Evolutionary conservation across 2,329 filamentous ascomycete species (phyloP), one percentile per base, ranked within the genome.

Genomic region (Lachnum nothofagi): DNA sequence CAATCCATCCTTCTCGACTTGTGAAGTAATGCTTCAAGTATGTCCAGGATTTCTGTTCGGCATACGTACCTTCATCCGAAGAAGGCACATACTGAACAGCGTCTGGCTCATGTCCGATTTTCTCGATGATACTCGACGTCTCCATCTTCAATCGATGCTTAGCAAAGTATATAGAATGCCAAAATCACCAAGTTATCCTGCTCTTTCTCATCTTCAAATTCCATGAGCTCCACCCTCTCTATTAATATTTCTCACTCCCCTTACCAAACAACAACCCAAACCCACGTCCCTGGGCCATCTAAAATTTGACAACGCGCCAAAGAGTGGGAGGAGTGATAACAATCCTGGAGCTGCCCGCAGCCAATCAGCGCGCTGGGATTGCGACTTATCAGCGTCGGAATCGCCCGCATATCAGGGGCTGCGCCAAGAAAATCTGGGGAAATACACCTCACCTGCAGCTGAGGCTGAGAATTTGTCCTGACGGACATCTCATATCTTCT

Each of bases 1-100:
- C 68, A 42, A 69, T 46, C 66, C 66, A 70, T 2, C 68, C 66
- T 54, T 68, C 66, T 35, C 60, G 62, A 39, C 62, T 67, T 3
- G 63, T 64, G 42, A 69, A 65, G 14, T 65, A 65, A 48, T 65
- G 61, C 48, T 63, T 66, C 38, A 62, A 48, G 44, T 65, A 60
- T 14, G 39, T 22, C 38, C 53, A 55, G 44, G 25, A 22, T 22
- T 46, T 37, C 39, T 49, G 51, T 24, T 50, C 35, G 9, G 25
- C 14, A 1, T 33, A 27, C 14, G 42, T 47, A 9, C 49, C 47
- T 14, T 46, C 47, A 14, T 46, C 49, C 10, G 41, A 46, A 1
- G 58, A 60, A 3, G 52, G 48, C 9, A 52, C 48, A 49, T 56
- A 56, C 16, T 20, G 44, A 38, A 46, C 27, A 9, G 47, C 48